Percentiles rank a stretch among this genome's conserved stretches.
Conservation (phyloP, 2,329 filamentous ascomycete genomes). For the Curvularia sp. region DNA sequence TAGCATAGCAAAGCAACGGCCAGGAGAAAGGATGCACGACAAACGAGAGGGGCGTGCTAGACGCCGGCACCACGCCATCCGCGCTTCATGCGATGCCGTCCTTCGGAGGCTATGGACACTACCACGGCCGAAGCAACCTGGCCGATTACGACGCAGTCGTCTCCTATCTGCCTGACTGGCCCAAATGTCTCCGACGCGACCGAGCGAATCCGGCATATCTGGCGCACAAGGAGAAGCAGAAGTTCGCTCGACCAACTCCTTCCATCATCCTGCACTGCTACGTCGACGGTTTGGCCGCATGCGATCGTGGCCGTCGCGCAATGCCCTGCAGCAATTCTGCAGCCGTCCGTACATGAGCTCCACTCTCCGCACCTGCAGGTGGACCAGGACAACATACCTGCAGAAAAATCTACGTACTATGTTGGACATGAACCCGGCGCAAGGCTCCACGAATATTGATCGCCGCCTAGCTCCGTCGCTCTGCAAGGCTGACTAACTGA, state of each 20-base stretch:
- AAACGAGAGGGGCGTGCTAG: constrained; percentile 15
- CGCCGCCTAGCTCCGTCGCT: constrained; percentile 11
- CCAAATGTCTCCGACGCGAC: constrained; percentile 4
- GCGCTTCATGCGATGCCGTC: constrained; percentile 13
- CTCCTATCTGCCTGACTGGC: constrained; percentile 15
- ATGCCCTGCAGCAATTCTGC: constrained; percentile 17
- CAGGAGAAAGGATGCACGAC: constrained; percentile 12
- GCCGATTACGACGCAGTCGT: constrained; percentile 14
- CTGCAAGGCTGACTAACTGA: constrained; percentile 15
- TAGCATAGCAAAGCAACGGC: constrained; percentile 6
- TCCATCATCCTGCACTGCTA: neutral
- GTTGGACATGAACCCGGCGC: constrained; percentile 10
- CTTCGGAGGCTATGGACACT: constrained; percentile 1
- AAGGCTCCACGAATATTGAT: constrained; percentile 11
- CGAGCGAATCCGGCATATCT: constrained; percentile 9
- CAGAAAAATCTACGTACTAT: neutral
- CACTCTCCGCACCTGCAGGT: constrained; percentile 17
- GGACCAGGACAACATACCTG: constrained; percentile 4
- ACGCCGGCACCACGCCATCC: constrained; percentile 10
- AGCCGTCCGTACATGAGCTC: constrained; percentile 18
- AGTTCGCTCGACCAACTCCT: neutral
- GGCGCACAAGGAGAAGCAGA: neutral
- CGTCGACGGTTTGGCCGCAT: neutral
- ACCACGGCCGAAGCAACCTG: constrained; percentile 2
- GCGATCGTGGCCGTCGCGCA: neutral